These are phyloP conservation scores for Sarocladium strictum DNA, from an alignment of 2,329 filamentous ascomycete genomes.

Conservation along the genomic window DNA sequence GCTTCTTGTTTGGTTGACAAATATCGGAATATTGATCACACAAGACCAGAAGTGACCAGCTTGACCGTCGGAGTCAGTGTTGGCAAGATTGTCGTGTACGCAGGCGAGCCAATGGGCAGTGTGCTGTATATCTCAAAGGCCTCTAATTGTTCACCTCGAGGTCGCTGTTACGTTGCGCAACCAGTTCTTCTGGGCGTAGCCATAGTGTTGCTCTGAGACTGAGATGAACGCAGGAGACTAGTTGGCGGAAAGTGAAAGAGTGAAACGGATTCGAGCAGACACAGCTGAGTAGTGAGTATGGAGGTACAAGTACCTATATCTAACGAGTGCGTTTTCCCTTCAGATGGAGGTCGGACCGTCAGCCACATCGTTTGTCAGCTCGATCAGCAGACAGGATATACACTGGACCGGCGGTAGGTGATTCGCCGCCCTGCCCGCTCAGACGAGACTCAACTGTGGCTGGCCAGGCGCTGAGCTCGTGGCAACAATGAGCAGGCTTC, in stretches of 20 bases:
- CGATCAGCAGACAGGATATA: background rate
- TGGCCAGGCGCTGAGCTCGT: background rate
- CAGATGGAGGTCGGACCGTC: background rate
- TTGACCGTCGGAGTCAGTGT: no score
- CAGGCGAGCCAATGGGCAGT: background rate
- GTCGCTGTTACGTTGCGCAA: background rate
- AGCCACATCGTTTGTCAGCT: conserved; percentile 6
- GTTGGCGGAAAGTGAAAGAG: background rate
- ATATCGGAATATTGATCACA: no score
- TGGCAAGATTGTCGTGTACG: background rate
- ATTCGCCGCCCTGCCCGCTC: background rate
- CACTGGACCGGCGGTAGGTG: background rate
- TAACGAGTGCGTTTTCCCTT: background rate
- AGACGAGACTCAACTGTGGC: background rate
- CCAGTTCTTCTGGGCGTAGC: background rate
- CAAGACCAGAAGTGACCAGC: no score
- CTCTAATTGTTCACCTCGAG: background rate
- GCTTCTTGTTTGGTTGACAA: no score
- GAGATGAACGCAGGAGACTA: no score
- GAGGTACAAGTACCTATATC: conserved; percentile 2
- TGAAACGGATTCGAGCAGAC: background rate
- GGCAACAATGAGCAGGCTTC: background rate
- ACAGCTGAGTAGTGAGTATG: background rate
- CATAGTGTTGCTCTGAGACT: conserved; percentile 4
- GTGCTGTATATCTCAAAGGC: background rate